Evolutionary conservation across 495 filamentous ascomycete species (phyloP), one percentile per base, ranked within the genome.

Genomic region (Trichoderma asperelloides): DNA sequence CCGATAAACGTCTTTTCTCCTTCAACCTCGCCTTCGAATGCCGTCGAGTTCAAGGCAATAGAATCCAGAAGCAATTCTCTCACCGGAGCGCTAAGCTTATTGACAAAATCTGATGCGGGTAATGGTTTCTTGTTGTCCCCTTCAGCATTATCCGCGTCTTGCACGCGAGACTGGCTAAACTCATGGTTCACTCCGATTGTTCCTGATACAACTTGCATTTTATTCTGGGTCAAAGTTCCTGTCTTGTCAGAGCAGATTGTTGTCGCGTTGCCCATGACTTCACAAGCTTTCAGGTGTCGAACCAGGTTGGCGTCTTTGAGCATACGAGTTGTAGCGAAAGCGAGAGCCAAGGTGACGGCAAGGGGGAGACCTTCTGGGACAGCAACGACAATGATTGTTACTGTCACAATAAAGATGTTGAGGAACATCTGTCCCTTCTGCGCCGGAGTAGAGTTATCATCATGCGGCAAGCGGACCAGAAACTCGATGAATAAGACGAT

Each of bases 201-300:
- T 3, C 87, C 92, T 30, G 91, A 87, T 66, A 96, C 91, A 11
- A 92, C 89, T 41, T 86, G 88, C 92, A 96, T 96, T 78, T 91
- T 92, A 72, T 96, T 96, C 75, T 93, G 88, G 0, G 91, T 95
- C n/a, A 98, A 80, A 2, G 94, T 98, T 66, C 94, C 94, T 0
- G 94, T 98, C 76, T 98, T 98, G 79, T 98, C 94, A 3, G 93
- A 96, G 77, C 94, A 98, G 63, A 98, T 91, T 1, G 91, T 94
- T 0, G 93, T 96, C 5, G 94, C 94, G 76, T 97, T 97, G 27
- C 94, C 94, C 94, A 98, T 98, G n/a, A 94, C 96, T 76, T 98
- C 94, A 76, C 94, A 98, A 57, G 94, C 93, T 71, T 92, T 88
- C 47, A 98, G 81, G 66, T 94, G 85, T 33, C 94, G 91, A 64